phyloP scores from a whole-genome alignment of 2,329 filamentous ascomycete species.

The Trichoderma afroharzianum region DNA sequence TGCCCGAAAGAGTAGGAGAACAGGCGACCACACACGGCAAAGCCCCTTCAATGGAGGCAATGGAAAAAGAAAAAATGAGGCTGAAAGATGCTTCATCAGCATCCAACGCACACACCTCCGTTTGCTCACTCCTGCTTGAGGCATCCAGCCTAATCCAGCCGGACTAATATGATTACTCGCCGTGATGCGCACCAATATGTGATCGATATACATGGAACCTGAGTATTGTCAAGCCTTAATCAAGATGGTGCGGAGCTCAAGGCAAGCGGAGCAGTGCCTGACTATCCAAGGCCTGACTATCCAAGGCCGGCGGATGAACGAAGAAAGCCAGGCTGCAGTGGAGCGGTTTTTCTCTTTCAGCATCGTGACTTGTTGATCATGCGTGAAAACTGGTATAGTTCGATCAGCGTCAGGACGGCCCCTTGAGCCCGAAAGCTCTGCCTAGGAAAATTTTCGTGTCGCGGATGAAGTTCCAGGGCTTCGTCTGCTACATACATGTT shows the following conservation, averaged over 20 bases:
- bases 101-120: not conserved
- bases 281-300: not conserved
- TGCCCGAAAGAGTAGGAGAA: not conserved
- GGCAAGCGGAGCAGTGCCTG: not conserved
- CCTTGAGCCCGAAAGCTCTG: not conserved
- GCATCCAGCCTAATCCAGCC: not conserved
- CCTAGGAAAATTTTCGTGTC: not conserved
- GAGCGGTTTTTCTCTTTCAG: not conserved
- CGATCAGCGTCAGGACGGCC: not conserved
- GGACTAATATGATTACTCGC: not conserved
- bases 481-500: not conserved
- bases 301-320: not conserved
- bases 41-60: not conserved
- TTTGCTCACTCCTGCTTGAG: not conserved
- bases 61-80: not conserved
- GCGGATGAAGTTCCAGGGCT: not conserved
- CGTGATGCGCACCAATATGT: not conserved
- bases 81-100: not conserved
- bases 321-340: not conserved
- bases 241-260: not conserved
- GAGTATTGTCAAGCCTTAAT: not conserved
- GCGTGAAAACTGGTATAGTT: not conserved
- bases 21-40: not conserved
- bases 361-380: constrained; percentile 6
- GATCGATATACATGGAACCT: not conserved